Base-by-base conservation (phyloP, 208 protist genomes). In the Trypanosoma avium region DNA sequence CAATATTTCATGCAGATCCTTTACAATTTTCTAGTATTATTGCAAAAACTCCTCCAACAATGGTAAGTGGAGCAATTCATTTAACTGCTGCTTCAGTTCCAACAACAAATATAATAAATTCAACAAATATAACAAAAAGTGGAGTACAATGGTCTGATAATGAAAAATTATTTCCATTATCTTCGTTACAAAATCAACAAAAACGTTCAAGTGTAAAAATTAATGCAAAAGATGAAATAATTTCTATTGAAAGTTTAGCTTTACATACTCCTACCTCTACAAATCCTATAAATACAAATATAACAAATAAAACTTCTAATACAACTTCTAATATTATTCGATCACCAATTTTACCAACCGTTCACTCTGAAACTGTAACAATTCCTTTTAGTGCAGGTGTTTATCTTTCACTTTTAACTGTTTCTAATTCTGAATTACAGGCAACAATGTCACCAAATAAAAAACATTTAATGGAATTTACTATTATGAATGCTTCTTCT, bases 381-480 rank as follows among this genome's bases (percentile, higher is more conserved):
- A 45, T 95, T 26, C 77, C 81, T 10, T 90, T 90, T 46, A 68
- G 66, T 13, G 85, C 75, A 0, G 83, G 61, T 48, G 79, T 95
- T 1, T 95, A 82, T 71, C 60, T 93, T 2, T 95, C 89, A 0
- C 67, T 59, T 32, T 59, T 95, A 4, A 75, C 88, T 8, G 70
- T 95, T 4, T 90, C 84, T 0, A 50, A 69, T 0, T 47, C 79
- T 8, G 82, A 93, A 56, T 68, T 95, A 19, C 78, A 91, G 30
- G 60, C 77, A 12, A 89, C 84, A 0, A 89, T 93, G 77, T 55
- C 77, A 6, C 81, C 80, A 7, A 88, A 84, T 57, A 91, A 88
- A 72, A 93, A 81, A 19, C 77, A 85, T 15, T 66, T 93, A 4
- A 66, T 82, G 4, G 82, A 86, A 40, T 92, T 95, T 62, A 67